Evolutionary conservation across 768 basidiomycete genomes (phyloP).

Genomic region (Coprinopsis sp.): DNA sequence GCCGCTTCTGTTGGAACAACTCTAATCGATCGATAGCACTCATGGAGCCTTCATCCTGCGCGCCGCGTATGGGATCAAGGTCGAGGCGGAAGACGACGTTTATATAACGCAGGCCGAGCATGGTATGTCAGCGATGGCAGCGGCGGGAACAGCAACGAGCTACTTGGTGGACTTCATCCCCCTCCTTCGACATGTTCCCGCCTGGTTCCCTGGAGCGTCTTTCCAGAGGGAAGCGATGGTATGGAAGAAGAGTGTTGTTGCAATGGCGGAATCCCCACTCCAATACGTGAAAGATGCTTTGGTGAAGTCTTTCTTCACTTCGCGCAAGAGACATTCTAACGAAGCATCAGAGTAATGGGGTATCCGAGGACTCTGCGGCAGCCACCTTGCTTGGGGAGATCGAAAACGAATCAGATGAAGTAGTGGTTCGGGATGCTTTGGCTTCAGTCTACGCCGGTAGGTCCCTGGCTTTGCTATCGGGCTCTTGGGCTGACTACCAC

Average conservation of each 20-base stretch:
- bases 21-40: neutral
- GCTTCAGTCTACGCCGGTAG: neutral
- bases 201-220: slow-evolving; percentile 44
- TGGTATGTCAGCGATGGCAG: slow-evolving; percentile 15
- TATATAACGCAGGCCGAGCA: slow-evolving; percentile 22
- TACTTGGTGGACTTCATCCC: slow-evolving; percentile 30
- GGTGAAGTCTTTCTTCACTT: neutral
- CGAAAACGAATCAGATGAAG: neutral
- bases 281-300: neutral
- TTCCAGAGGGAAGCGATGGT: slow-evolving; percentile 36
- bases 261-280: neutral
- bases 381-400: neutral
- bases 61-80: slow-evolving; percentile 8
- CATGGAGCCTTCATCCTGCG: slow-evolving; percentile 6
- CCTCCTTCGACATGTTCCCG: slow-evolving; percentile 35
- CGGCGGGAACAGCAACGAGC: slow-evolving; percentile 21
- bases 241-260: neutral
- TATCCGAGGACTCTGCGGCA: neutral
- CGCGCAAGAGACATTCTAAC: neutral
- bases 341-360: neutral
- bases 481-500: no score
- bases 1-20: neutral
- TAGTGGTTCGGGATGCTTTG: neutral
- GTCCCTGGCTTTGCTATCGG: no score
- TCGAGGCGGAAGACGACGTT: neutral